Evolutionary conservation across 495 filamentous ascomycete species (phyloP), one percentile per base, ranked within the genome.

Genomic region (Neurospora discreta): DNA sequence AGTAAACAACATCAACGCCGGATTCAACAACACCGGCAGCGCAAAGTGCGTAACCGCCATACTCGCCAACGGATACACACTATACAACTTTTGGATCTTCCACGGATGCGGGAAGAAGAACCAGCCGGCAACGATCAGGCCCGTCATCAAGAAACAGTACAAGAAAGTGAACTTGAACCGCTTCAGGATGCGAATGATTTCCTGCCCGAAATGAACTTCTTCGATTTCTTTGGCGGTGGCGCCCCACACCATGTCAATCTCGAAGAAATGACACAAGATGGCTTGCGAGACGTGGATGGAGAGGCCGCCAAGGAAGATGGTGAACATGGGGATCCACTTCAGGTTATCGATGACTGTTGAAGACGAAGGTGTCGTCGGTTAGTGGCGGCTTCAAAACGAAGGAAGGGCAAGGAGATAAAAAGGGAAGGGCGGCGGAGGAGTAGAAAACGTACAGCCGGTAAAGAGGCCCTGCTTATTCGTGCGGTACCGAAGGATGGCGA

Each of bases 1-100:
- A 30, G 87, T 89, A 76, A 90, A 90, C 75, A 87, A 82, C 89
- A 91, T 90, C 78, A 91, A 77, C 33, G 86, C 85, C 16, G 89
- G 89, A 69, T 91, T 91, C 46, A 91, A 78, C 69, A 81, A 84
- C 68, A 91, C 84, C 5, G 89, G 89, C 46, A 90, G 75, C 43
- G 89, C 75, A 76, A 89, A 86, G 75, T 91, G 89, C 18, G 80
- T 79, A 36, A 83, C 78, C 16, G 89, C 78, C n/a, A 89, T 78
- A 23, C 81, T 84, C 23, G 78, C 79, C 23, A 90, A 77, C 30
- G 89, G 89, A 78, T 82, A 89, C 71, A 90, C 87, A 33, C 89
- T 84, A 30, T 85, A 83, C 70, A 90, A 84, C 67, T 83, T 78
- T 11, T 80, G 80, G 75, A 91, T 90, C 42, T 78, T 77, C 89